Conservation (phyloP, 23 red algal species). For the Gracilaria caudata region DNA sequence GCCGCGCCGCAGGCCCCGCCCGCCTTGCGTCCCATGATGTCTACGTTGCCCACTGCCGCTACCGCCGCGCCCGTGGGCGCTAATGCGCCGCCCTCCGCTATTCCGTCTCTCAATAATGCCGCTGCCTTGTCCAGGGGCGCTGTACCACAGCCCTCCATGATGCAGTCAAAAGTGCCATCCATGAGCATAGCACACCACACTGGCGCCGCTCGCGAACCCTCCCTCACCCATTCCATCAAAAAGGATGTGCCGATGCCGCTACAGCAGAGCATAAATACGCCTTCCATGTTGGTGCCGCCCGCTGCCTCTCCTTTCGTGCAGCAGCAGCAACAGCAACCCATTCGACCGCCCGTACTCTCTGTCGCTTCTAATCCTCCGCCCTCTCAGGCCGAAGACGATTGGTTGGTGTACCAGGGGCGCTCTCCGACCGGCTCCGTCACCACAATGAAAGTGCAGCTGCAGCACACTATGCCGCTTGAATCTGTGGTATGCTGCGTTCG, state of each 20-base stretch:
- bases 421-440: constrained; percentile 17
- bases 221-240: constrained; percentile 10
- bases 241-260: constrained; percentile 33
- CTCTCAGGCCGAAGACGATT: constrained; percentile 52
- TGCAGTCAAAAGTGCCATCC: constrained; percentile 1
- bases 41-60: neutral
- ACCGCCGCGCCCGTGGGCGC: neutral
- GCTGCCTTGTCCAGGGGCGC: neutral
- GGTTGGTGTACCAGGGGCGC: constrained; percentile 51
- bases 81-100: neutral
- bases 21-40: constrained; percentile 16
- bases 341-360: neutral
- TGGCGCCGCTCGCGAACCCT: neutral
- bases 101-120: constrained; percentile 8
- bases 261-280: constrained; percentile 25
- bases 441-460: constrained; percentile 70
- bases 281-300: neutral
- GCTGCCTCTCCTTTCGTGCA: neutral
- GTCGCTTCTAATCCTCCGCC: neutral
- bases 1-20: neutral
- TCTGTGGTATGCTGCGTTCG: constrained; percentile 96
- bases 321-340: neutral
- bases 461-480: constrained; percentile 78
- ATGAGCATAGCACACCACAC: constrained; percentile 26
- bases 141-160: neutral